phyloP scores from a whole-genome alignment of 2,329 filamentous ascomycete species.

The Pseudogymnoascus sp. region DNA sequence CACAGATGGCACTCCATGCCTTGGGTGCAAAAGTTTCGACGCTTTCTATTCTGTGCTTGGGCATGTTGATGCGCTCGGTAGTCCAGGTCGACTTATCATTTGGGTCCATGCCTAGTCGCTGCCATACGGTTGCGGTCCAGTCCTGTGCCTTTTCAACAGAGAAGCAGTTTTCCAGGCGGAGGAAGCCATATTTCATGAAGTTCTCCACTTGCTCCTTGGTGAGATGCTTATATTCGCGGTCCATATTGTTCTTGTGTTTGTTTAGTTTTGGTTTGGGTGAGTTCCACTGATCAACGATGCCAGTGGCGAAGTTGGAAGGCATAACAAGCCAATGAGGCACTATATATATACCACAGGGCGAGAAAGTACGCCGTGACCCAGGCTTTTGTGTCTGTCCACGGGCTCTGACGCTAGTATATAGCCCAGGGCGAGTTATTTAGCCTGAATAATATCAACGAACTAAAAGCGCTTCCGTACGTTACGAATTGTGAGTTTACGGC shows the following conservation, averaged over 20 bases:
- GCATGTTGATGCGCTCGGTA: conserved; percentile 57
- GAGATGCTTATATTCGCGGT: conserved; percentile 23
- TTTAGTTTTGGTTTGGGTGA: neutral
- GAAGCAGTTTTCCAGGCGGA: conserved; percentile 47
- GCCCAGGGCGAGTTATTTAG: neutral
- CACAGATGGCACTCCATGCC: conserved; percentile 59
- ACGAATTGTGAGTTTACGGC: neutral
- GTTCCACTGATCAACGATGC: neutral
- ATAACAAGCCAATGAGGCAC: neutral
- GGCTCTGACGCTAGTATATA: neutral
- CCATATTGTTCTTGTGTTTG: neutral
- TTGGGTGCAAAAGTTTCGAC: conserved; percentile 52
- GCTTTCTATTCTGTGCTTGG: conserved; percentile 47
- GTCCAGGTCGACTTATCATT: conserved; percentile 59
- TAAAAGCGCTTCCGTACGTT: neutral
- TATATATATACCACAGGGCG: neutral
- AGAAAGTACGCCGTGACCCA: neutral
- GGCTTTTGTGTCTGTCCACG: neutral
- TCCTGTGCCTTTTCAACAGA: conserved; percentile 39
- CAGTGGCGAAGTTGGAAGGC: neutral
- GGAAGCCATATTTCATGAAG: conserved; percentile 49
- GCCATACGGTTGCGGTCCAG: conserved; percentile 50
- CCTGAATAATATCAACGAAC: neutral
- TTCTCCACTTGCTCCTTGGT: conserved; percentile 41
- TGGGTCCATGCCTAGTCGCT: conserved; percentile 56